Base-by-base conservation (phyloP, 345 rosid genomes). In the Euphorbia tirucalli region DNA sequence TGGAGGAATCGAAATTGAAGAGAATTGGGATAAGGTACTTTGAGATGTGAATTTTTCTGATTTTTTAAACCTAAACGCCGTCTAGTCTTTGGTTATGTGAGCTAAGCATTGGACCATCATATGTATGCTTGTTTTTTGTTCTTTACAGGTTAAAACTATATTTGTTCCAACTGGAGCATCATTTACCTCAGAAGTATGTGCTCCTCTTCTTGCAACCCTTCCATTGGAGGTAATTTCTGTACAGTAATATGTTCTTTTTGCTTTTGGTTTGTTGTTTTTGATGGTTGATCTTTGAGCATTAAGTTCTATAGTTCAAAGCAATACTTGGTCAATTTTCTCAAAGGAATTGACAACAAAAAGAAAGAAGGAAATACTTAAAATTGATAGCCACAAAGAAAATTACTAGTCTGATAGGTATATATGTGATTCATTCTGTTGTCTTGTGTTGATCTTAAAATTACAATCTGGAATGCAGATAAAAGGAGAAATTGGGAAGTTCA, bases 1-100 rank as follows among this genome's bases (percentile, higher is more conserved):
- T 0, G 97, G 96, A 79, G 99, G 97, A 31, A 90, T 94, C 75
- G 99, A 94, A 30, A 92, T 94, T 7, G 99, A 94, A 82, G 99
- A 94, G 83, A 94, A 94, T 72, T 94, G 99, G 97, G 97, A 94
- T 78, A 94, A 94, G 92, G 99, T 89, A 70, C 27, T 50, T 31
- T 50, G 35, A 41, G 28, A 73, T 48, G 43, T 65, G 39, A 28
- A 35, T 21, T 28, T 68, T 24, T 67, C 16, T 24, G 28, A 41
- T 74, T 24, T 50, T 30, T 50, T 28, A 15, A 44, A 25, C 56
- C 35, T 28, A 15, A 44, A 25, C 54, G 30, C 39, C 71, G 5
- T 66, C 31, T 0, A 30, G 31, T 66, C 28, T 56, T 67, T 18
- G 62, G 19, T 73, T 75, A 21, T 52, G 27, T 75, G 48, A 35